Base-by-base conservation (phyloP, 2,329 filamentous ascomycete species). In the Pyricularia sp. region DNA sequence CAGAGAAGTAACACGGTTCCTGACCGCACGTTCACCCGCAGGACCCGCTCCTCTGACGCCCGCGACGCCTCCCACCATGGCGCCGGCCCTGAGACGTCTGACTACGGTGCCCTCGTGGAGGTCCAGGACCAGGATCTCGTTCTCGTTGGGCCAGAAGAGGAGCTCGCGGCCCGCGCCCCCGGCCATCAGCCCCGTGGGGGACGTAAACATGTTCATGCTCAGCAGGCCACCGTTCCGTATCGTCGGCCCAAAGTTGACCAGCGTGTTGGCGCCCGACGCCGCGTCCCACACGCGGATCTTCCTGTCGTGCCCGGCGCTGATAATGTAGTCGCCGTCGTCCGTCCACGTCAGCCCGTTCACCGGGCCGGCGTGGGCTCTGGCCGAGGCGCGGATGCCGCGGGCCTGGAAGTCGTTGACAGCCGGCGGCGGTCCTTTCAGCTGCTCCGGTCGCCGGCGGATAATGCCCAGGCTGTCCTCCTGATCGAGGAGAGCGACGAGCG, bases 341-440 rank as follows among this genome's bases (percentile, higher is more conserved):
- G 89, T 93, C 91, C 92, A 97, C 0, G 87, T 81, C 8, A 97
- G 78, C 1, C 90, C 90, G 67, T 96, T 97, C 1, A 96, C 91
- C 1, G 91, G 84, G 3, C 90, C 92, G 12, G 83, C 82, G 71
- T 97, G 93, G 0, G 93, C 91, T 68, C 81, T 82, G 4, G 82
- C 82, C 2, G 82, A 77, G 71, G 70, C 79, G 72, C 76, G 83
- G 59, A 84, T 66, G 68, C 68, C 66, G 66, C 71, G 60, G 68
- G 68, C 67, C 70, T 70, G 59, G 68, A 72, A 71, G 60, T 40
- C 60, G 60, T 40, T 40, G 30, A 24, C 60, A 8, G 60, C 60
- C 40, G 40, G 40, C 19, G 40, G 40, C 8, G 40, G 40, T 8
- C 40, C 40, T 19, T 19, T 49, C 12, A 28, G 28, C 24, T 28